Percentiles rank a stretch among this genome's conserved stretches.
Conservation (phyloP, 2,329 filamentous ascomycete genomes). For the Graphilbum ipis-grandicollis region DNA sequence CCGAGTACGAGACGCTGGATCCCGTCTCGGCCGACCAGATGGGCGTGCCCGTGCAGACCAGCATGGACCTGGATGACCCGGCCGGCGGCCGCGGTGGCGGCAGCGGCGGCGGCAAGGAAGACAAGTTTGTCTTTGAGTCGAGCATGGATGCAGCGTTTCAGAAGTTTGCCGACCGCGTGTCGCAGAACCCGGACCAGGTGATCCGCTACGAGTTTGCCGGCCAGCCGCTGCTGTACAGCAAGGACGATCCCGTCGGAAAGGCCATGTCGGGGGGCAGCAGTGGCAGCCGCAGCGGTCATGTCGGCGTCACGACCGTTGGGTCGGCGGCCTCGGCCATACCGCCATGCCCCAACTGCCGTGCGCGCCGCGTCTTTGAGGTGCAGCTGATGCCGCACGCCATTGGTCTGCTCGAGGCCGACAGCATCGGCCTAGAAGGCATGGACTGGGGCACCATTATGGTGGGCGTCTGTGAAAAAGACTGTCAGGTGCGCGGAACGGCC, state of each 20-base stretch:
- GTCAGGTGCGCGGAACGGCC: constrained; percentile 39
- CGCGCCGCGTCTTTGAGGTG: constrained; percentile 66
- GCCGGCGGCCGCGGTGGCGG: constrained; percentile 11
- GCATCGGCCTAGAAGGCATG: constrained; percentile 66
- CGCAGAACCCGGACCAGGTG: constrained; percentile 68
- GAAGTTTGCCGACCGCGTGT: constrained; percentile 60
- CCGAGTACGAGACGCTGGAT: constrained; percentile 80
- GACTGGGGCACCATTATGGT: constrained; percentile 93
- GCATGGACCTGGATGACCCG: constrained; percentile 27
- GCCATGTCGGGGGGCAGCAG: constrained; percentile 17
- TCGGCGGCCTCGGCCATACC: constrained; percentile 35
- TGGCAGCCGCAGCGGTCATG: constrained; percentile 10
- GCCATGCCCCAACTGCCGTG: constrained; percentile 59
- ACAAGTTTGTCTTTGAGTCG: constrained; percentile 57
- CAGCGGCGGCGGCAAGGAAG: constrained; percentile 31
- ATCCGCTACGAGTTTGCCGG: constrained; percentile 68
- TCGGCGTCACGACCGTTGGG: constrained; percentile 24
- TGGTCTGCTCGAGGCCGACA: constrained; percentile 66
- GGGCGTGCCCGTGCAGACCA: constrained; percentile 26
- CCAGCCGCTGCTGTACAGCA: constrained; percentile 61
- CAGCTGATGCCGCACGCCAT: constrained; percentile 89
- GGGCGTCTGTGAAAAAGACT: constrained; percentile 69
- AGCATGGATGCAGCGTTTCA: constrained; percentile 61
- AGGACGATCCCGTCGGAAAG: constrained; percentile 56
- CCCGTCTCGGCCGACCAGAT: constrained; percentile 26